phyloP scores from a whole-genome alignment of 495 filamentous ascomycete genomes.

The Penicillium macrosclerotiorum region DNA sequence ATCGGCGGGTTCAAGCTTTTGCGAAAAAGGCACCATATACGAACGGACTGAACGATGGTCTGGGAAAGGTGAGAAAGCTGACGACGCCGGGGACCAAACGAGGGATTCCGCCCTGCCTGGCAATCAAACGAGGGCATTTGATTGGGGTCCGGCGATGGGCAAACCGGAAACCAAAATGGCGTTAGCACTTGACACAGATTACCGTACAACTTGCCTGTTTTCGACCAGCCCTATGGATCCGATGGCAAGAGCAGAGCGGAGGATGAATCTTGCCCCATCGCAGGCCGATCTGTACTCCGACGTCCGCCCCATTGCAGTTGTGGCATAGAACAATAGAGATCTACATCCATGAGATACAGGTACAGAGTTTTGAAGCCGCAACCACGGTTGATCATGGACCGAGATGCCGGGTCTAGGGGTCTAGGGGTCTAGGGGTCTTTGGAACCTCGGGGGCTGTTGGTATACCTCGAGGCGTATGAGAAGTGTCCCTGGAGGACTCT shows the following conservation, averaged over 20 bases:
- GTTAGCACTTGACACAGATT: conserved; percentile 5
- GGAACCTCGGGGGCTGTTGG: too few species aligned
- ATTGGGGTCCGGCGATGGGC: not conserved
- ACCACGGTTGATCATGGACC: too few species aligned
- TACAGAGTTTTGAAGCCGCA: too few species aligned
- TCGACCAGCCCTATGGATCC: conserved; percentile 2
- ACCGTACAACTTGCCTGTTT: not conserved
- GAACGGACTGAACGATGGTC: conserved; percentile 3
- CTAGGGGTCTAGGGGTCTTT: too few species aligned
- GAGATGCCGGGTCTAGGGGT: too few species aligned
- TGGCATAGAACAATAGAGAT: too few species aligned
- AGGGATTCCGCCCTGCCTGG: not conserved
- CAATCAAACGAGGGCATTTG: conserved; percentile 29
- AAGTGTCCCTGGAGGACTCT: too few species aligned
- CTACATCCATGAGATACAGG: too few species aligned
- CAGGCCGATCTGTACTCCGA: too few species aligned
- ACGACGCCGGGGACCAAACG: not conserved
- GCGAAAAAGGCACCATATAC: not conserved
- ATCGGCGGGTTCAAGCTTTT: not conserved
- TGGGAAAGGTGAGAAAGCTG: not conserved
- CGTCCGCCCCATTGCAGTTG: too few species aligned
- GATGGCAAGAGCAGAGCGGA: not conserved
- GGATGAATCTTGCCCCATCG: too few species aligned
- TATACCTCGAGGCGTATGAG: too few species aligned
- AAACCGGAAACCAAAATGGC: not conserved